Evolutionary conservation across 257 asterid species (phyloP).

Genomic region (Nicotiana attenuata): DNA sequence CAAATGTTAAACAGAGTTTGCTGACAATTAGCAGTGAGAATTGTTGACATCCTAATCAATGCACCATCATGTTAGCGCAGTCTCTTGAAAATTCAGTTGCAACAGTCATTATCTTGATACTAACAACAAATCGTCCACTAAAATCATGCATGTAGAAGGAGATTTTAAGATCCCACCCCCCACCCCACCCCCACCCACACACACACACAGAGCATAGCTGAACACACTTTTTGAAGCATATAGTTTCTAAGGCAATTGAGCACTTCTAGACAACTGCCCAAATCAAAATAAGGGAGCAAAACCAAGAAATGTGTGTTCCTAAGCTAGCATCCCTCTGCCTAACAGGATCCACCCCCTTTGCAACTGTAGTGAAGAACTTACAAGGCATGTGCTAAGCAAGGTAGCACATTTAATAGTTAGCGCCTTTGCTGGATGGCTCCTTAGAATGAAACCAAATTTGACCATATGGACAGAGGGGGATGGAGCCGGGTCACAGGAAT

Average conservation of each 20-base stretch:
- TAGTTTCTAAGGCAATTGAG: background rate
- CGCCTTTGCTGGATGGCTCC: background rate
- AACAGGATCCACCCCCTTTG: background rate
- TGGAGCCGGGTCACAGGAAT: background rate
- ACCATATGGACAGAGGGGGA: background rate
- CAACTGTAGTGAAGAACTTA: background rate
- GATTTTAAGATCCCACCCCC: too few relatives aligned
- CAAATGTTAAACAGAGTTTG: background rate
- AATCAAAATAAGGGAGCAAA: background rate
- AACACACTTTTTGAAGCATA: background rate
- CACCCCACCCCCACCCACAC: too few relatives aligned
- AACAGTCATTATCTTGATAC: background rate
- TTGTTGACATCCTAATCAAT: background rate
- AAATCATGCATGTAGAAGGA: background rate
- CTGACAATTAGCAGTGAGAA: background rate
- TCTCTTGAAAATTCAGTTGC: background rate
- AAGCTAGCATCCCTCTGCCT: slow-evolving; percentile 2
- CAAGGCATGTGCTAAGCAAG: background rate
- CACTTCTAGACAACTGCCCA: background rate
- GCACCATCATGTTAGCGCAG: background rate
- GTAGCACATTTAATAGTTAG: background rate
- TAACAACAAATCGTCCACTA: background rate
- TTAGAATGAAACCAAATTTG: background rate
- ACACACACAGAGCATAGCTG: background rate
- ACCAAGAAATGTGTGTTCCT: slow-evolving; percentile 6